Base-by-base conservation (phyloP, 2,329 filamentous ascomycete genomes). In the Rhexocercosporidium sp. region DNA sequence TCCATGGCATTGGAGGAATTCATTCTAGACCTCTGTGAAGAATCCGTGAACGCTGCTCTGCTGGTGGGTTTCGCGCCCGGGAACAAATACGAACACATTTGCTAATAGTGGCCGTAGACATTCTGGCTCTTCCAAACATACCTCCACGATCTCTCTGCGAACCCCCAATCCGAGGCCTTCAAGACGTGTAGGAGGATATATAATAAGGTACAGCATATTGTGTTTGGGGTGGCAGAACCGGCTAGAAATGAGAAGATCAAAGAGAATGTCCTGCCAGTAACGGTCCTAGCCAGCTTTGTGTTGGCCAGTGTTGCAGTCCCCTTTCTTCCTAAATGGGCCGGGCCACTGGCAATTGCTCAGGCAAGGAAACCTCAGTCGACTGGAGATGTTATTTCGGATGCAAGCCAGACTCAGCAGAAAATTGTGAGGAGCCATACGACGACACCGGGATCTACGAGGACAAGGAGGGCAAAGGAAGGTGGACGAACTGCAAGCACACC, bases 81-180 rank as follows among this genome's bases (percentile, higher is more conserved):
- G 47, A 39, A 64, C 49, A 27, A n/a, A 16, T 25, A 62, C 44
- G 53, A 12, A 18, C 11, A n/a, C 27, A 57, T 62, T 62, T 71
- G 67, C 71, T 75, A 65, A 73, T 60, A 47, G 39, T 39, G 25
- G 56, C 62, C 20, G 65, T 59, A 96, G 92, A 95, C 92, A 41
- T 96, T 96, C 79, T 96, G 92, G 92, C 86, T 96, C 61, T 94
- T 96, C 79, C 92, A 96, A 81, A 95, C 92, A 4, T 94, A 96
- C 77, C 87, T 96, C 34, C 90, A 92, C 82, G 93, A 96, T 77
- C 87, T 96, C 69, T 87, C 91, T 64, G 85, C 75, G 49, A 92
- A 91, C 66, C 92, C 92, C 2, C 90, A 91, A 77, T 90, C 91
- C 69, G 87, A 90, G 74, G 86, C 91, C 59, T 96, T 96, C 81